These are phyloP conservation scores for Rhizopus sp. DNA, from an alignment of 371 early-diverging fungal genomes.

Conservation along the genomic window DNA sequence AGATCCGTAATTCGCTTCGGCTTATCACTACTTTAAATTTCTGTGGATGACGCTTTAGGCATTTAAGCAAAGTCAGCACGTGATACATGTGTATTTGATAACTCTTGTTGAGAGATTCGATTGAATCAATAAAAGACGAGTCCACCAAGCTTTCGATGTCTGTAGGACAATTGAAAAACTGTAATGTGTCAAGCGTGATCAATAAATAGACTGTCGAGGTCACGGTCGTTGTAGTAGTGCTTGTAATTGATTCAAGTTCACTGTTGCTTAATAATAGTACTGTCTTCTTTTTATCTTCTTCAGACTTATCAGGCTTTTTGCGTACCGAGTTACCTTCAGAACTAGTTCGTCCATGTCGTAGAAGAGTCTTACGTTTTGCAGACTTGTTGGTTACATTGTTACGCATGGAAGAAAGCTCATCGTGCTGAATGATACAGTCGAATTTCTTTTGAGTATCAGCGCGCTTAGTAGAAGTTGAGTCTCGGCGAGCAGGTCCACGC, in stretches of 20 bases:
- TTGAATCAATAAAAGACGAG: conserved; percentile 14
- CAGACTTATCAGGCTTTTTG: conserved; percentile 4
- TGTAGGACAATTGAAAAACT: conserved; percentile 20
- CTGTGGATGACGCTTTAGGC: not conserved
- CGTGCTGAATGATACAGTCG: conserved; percentile 18
- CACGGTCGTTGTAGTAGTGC: not conserved
- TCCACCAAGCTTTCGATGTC: conserved; percentile 8
- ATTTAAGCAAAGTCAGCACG: conserved; percentile 17
- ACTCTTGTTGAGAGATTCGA: conserved; percentile 8
- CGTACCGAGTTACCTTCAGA: not conserved
- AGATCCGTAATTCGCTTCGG: conserved; percentile 19
- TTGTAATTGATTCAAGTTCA: not conserved
- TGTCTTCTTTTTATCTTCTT: not conserved
- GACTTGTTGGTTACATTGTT: not conserved
- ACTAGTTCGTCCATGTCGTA: not conserved
- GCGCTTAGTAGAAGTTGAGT: conserved; percentile 8
- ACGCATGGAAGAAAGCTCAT: conserved; percentile 16
- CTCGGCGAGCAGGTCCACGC: conserved; percentile 3
- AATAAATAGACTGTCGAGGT: conserved; percentile 11
- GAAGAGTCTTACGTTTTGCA: not conserved
- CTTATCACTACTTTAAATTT: conserved; percentile 16
- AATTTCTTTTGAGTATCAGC: not conserved
- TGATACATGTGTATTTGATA: conserved; percentile 23
- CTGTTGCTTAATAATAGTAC: not conserved
- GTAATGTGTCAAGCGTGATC: conserved; percentile 18